phyloP scores from a whole-genome alignment of 2,329 filamentous ascomycete species.

The Colletotrichum sp. region DNA sequence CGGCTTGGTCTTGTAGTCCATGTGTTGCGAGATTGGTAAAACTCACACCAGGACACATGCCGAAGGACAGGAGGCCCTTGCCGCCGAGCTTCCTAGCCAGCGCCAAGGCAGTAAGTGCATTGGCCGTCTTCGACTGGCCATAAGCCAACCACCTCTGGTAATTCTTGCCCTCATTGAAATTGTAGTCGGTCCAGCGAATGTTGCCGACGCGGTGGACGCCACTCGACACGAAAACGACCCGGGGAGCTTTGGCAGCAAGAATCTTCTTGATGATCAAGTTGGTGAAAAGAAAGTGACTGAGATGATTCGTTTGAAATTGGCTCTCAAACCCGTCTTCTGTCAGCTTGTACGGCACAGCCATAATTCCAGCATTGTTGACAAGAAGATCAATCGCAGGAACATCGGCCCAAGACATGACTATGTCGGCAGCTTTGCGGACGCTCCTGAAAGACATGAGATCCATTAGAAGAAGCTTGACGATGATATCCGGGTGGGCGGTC shows the following conservation, averaged over 20 bases:
- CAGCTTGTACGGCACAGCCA: constrained; percentile 21
- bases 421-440: constrained; percentile 40
- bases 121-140: constrained; percentile 42
- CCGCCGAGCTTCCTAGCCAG: background rate
- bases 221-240: constrained; percentile 42
- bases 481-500: constrained; percentile 37
- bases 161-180: constrained; percentile 40
- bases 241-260: constrained; percentile 26
- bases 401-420: constrained; percentile 35
- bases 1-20: background rate
- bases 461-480: constrained; percentile 36
- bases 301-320: constrained; percentile 39
- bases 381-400: constrained; percentile 37
- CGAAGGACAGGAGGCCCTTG: background rate
- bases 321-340: constrained; percentile 42
- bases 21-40: background rate
- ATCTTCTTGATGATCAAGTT: constrained; percentile 38
- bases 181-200: constrained; percentile 46
- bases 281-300: constrained; percentile 42
- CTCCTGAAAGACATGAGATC: constrained; percentile 42
- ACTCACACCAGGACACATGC: background rate
- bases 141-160: constrained; percentile 29
- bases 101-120: background rate
- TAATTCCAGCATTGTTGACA: constrained; percentile 27
- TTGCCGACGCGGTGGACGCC: constrained; percentile 35